Base-by-base conservation (phyloP, 2,329 filamentous ascomycete genomes). In the Colletotrichum sidae region DNA sequence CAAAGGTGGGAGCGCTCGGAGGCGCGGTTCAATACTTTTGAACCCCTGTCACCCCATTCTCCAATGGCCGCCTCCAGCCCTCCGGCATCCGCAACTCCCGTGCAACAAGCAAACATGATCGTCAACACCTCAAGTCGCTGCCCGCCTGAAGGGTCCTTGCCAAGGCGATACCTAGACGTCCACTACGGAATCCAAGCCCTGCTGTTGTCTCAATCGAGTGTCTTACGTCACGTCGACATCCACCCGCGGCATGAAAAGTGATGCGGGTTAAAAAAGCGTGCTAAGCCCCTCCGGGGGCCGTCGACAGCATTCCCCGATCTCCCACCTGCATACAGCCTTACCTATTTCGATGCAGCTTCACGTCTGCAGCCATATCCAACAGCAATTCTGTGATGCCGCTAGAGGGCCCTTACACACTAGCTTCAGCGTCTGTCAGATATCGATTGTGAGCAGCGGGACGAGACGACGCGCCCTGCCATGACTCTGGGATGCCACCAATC, bases 341-440 rank as follows among this genome's bases (percentile, higher is more conserved):
- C 46, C 55, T 42, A 25, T 51, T 58, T 58, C 55, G 46, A 51
- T 8, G 11, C n/a, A 10, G 13, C 42, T 44, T 44, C 25, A 25
- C 25, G 25, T 25, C 25, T 25, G 25, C 4, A 25, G 25, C 25
- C 25, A 25, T 25, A 25, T 25, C 25, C 25, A 25, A 25, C 50
- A 55, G 10, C 17, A 10, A 49, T 10, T 49, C n/a, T 35, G 45
- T 37, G 62, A 55, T 52, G 38, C 59, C 51, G 62, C 51, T 52
- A 62, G 25, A 52, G 51, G 46, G 51, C 52, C 46, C 51, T 56
- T 55, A 25, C 62, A 53, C 25, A 25, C 25, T 25, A 25, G 25
- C 25, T 62, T 52, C 52, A 45, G 60, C 37, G 38, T 49, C 47
- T 66, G 38, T 66, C 58, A 66, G 52, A 56, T 66, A 63, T 66